Percentiles rank a stretch among this genome's conserved stretches.
phyloP scores from a whole-genome alignment of 2,329 filamentous ascomycete genomes.

The Pseudopyrenochaeta lycopersici region DNA sequence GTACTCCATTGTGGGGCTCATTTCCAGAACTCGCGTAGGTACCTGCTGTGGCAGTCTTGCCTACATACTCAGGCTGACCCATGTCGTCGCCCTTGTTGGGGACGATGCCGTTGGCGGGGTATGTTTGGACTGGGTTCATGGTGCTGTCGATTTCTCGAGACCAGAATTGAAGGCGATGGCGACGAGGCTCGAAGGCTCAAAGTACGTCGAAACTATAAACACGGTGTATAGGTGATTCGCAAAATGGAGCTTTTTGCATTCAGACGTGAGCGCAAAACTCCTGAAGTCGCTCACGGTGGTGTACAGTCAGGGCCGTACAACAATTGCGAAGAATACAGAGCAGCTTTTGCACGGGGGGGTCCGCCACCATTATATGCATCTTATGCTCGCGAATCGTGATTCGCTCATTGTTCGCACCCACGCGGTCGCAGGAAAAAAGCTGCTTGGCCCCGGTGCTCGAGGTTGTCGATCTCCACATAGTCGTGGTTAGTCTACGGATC shows the following conservation, averaged over 20 bases:
- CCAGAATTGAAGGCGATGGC: neutral
- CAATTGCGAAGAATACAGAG: neutral
- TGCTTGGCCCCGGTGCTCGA: constrained; percentile 30
- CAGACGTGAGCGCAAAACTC: constrained; percentile 53
- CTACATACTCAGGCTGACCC: constrained; percentile 16
- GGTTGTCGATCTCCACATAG: constrained; percentile 34
- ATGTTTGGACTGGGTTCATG: constrained; percentile 21
- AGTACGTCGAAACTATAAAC: neutral
- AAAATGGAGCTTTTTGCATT: constrained; percentile 46
- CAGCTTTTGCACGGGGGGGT: constrained; percentile 3
- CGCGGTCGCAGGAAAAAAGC: constrained; percentile 24
- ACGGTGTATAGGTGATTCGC: neutral
- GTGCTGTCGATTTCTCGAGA: constrained; percentile 1
- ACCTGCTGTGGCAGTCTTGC: constrained; percentile 27
- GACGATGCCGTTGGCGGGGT: constrained; percentile 18
- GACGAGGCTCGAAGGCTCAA: neutral
- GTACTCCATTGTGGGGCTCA: constrained; percentile 23
- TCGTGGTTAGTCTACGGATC: constrained; percentile 25
- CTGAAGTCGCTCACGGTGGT: constrained; percentile 51
- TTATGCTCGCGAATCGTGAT: constrained; percentile 3
- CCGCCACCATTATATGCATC: constrained; percentile 34
- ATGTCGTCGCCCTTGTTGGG: constrained; percentile 29
- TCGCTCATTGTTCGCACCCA: constrained; percentile 1
- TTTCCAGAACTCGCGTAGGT: constrained; percentile 38
- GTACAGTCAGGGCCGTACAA: constrained; percentile 5